Conservation (phyloP, 108 stramenopile species). For the Nitzschia sp. region DNA sequence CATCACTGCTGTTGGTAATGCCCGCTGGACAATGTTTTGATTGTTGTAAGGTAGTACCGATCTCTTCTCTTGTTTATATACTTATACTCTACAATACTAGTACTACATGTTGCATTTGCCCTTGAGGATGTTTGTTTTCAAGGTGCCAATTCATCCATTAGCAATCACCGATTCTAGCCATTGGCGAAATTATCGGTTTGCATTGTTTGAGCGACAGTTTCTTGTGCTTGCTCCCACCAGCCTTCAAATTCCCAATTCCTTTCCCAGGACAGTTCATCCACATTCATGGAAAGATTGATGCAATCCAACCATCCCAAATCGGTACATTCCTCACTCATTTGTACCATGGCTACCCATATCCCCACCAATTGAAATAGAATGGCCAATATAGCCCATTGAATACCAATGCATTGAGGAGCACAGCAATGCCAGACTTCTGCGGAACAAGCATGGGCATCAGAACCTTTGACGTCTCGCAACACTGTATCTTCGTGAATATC, state of each 20-base stretch:
- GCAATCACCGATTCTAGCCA: too few relatives aligned
- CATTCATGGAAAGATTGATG: constrained; percentile 20
- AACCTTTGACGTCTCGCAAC: constrained; percentile 46
- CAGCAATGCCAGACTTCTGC: constrained; percentile 62
- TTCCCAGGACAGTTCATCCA: constrained; percentile 13
- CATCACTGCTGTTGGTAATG: too few relatives aligned
- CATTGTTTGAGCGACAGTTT: constrained; percentile 18
- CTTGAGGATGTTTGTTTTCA: too few relatives aligned
- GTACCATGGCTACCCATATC: constrained; percentile 65
- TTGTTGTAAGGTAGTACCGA: too few relatives aligned
- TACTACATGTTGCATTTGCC: too few relatives aligned
- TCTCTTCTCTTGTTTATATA: too few relatives aligned
- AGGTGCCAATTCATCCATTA: too few relatives aligned
- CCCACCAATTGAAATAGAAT: constrained; percentile 64
- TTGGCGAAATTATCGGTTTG: too few relatives aligned
- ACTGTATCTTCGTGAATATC: constrained; percentile 79
- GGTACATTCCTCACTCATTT: constrained; percentile 76
- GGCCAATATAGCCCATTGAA: constrained; percentile 64
- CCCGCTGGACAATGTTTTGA: too few relatives aligned
- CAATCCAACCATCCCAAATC: constrained; percentile 68
- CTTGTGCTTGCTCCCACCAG: constrained; percentile 33
- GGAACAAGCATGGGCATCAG: constrained; percentile 70
- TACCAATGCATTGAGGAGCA: constrained; percentile 57
- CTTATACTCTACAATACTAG: too few relatives aligned
- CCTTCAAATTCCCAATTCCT: constrained; percentile 29